A percentile compares a stretch with the other conserved stretches of the same genome.
Evolutionary conservation across 2,329 filamentous ascomycete genomes (phyloP).

Genomic region (Annulohypoxylon truncatum): DNA sequence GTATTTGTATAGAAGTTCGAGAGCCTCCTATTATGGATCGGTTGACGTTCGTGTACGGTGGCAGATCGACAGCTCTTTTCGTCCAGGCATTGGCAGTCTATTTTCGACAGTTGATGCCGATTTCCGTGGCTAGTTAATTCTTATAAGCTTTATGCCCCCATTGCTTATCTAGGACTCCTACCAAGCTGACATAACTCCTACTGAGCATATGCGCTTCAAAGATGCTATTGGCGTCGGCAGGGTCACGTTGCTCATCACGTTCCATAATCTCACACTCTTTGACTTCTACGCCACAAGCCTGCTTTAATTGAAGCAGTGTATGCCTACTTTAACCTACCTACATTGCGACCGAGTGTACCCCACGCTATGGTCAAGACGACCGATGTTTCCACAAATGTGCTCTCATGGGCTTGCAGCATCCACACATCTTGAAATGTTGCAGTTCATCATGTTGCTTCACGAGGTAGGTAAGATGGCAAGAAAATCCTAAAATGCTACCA

Average conservation of each 20-base stretch:
- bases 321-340: constrained; percentile 1
- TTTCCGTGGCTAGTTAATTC: not conserved
- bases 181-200: constrained; percentile 14
- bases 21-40: not conserved
- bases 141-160: not conserved
- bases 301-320: not conserved
- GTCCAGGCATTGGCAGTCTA: not conserved
- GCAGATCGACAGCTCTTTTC: not conserved
- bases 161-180: not conserved
- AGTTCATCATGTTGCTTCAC: not conserved
- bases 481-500: not conserved
- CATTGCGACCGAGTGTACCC: constrained; percentile 6
- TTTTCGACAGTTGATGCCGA: not conserved
- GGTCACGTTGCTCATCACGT: constrained; percentile 11
- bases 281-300: not conserved
- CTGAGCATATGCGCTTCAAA: not conserved
- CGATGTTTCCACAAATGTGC: not conserved
- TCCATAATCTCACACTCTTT: constrained; percentile 13
- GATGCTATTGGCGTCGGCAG: constrained; percentile 5
- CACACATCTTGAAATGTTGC: not conserved
- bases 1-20: not conserved
- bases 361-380: not conserved
- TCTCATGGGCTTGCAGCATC: constrained; percentile 8
- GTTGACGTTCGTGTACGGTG: not conserved
- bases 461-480: not conserved